phyloP scores from a whole-genome alignment of 2,329 filamentous ascomycete genomes.

The Fusarium musae region DNA sequence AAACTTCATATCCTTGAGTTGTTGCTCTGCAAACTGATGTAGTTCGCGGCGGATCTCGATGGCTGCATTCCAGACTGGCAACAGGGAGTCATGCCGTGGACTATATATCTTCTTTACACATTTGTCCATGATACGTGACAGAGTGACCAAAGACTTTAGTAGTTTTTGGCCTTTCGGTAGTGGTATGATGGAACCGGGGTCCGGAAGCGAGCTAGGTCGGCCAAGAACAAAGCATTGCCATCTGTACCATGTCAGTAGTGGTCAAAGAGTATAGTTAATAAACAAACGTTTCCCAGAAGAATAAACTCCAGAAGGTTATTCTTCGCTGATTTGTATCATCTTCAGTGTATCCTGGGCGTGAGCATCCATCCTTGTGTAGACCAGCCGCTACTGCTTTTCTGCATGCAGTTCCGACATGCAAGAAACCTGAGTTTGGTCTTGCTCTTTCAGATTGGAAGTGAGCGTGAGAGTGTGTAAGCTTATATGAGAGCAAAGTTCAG shows the following conservation, averaged over 20 bases:
- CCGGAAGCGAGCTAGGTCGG: slow-evolving; percentile 53
- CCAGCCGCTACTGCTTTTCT: slow-evolving; percentile 57
- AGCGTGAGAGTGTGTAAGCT: slow-evolving; percentile 45
- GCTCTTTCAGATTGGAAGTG: slow-evolving; percentile 58
- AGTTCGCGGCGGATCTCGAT: slow-evolving; percentile 47
- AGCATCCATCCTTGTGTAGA: slow-evolving; percentile 55
- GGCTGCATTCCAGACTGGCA: slow-evolving; percentile 49
- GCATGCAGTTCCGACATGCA: slow-evolving; percentile 53
- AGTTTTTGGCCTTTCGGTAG: slow-evolving; percentile 52
- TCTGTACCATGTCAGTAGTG: slow-evolving; percentile 36
- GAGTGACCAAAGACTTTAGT: slow-evolving; percentile 48
- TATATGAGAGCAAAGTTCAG: slow-evolving; percentile 1
- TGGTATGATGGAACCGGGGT: slow-evolving; percentile 51
- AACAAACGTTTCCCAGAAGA: slow-evolving; percentile 55
- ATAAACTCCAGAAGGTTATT: slow-evolving; percentile 51
- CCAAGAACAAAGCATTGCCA: slow-evolving; percentile 58
- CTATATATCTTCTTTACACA: slow-evolving; percentile 55
- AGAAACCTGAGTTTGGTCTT: slow-evolving; percentile 55
- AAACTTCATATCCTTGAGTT: slow-evolving; percentile 47
- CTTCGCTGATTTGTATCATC: slow-evolving; percentile 52
- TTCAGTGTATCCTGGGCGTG: slow-evolving; percentile 43
- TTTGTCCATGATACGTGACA: slow-evolving; percentile 54
- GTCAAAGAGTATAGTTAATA: neutral
- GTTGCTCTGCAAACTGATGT: slow-evolving; percentile 45
- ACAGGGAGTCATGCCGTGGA: slow-evolving; percentile 51